Percentiles rank a stretch among this genome's conserved stretches.
phyloP scores from a whole-genome alignment of 2,329 filamentous ascomycete genomes.

The Ophiocordyceps polyrhachis-furcata region DNA sequence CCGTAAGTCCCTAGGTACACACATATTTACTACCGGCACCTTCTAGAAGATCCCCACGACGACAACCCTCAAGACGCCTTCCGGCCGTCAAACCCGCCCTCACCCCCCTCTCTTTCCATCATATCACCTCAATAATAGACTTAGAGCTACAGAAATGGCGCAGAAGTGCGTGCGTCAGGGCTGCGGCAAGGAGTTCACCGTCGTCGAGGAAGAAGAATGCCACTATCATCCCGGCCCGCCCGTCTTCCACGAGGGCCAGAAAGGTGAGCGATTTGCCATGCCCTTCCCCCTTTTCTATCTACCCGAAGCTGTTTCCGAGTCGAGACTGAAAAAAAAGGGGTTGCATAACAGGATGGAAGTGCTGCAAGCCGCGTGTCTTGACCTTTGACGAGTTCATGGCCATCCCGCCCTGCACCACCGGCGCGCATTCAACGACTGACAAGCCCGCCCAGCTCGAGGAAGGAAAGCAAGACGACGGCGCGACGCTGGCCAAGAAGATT shows the following conservation, averaged over 20 bases:
- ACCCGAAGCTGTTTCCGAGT: too few relatives aligned
- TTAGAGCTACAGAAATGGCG: slow-evolving; percentile 31
- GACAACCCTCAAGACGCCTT: too few relatives aligned
- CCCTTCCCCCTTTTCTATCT: background rate
- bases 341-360: slow-evolving; percentile 66
- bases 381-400: slow-evolving; percentile 96
- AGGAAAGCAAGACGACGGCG: slow-evolving; percentile 26
- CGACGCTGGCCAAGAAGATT: slow-evolving; percentile 22
- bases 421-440: slow-evolving; percentile 82
- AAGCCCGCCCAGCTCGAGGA: slow-evolving; percentile 42
- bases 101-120: slow-evolving; percentile 1
- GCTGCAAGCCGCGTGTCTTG: slow-evolving; percentile 90
- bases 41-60: background rate
- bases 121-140: background rate
- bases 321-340: background rate
- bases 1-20: too few relatives aligned
- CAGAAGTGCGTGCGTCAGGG: slow-evolving; percentile 93
- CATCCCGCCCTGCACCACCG: slow-evolving; percentile 82
- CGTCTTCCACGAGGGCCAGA: slow-evolving; percentile 94
- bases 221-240: slow-evolving; percentile 86
- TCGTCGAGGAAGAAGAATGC: slow-evolving; percentile 69
- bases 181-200: slow-evolving; percentile 74
- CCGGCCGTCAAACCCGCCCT: background rate
- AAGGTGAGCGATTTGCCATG: slow-evolving; percentile 41
- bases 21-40: too few relatives aligned